Percentiles rank a stretch among this genome's conserved stretches.
Conservation (phyloP, 164 flowering plant genomes). For the Nymphaea thermarum region DNA sequence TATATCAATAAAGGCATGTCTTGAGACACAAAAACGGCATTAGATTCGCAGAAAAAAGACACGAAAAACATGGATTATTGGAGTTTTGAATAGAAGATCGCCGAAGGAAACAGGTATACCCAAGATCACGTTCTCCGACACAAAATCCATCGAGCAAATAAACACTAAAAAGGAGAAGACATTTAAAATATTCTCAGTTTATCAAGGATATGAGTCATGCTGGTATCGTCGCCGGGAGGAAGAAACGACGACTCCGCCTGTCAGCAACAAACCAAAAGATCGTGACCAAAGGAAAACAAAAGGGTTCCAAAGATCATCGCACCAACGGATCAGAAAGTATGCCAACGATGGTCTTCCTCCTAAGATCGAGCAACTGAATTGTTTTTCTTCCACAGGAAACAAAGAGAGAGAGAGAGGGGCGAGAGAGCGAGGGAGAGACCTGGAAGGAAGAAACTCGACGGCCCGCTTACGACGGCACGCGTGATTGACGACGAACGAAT, state of each 20-base stretch:
- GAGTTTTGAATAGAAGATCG: too few species aligned
- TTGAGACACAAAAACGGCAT: not conserved
- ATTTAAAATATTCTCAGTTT: not conserved
- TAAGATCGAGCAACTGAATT: too few species aligned
- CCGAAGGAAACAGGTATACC: not conserved
- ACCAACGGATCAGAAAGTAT: too few species aligned
- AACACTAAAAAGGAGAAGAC: not conserved
- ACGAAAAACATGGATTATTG: not conserved
- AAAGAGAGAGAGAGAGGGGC: not conserved
- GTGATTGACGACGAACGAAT: not conserved
- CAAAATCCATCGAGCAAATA: not conserved
- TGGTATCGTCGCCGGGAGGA: not conserved
- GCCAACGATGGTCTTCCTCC: too few species aligned
- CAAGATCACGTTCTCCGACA: not conserved
- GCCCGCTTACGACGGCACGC: not conserved
- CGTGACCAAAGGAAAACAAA: not conserved
- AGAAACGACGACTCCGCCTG: not conserved
- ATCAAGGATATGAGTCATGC: conserved; percentile 18
- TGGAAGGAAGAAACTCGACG: not conserved
- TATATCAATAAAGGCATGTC: not conserved
- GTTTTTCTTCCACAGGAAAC: not conserved
- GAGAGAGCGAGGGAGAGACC: not conserved
- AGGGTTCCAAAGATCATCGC: not conserved
- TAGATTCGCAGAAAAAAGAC: not conserved
- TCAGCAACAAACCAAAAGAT: not conserved